Conservation (phyloP, 192 early-diverging fungal species). For the Rhizoclosmatium sp. region DNA sequence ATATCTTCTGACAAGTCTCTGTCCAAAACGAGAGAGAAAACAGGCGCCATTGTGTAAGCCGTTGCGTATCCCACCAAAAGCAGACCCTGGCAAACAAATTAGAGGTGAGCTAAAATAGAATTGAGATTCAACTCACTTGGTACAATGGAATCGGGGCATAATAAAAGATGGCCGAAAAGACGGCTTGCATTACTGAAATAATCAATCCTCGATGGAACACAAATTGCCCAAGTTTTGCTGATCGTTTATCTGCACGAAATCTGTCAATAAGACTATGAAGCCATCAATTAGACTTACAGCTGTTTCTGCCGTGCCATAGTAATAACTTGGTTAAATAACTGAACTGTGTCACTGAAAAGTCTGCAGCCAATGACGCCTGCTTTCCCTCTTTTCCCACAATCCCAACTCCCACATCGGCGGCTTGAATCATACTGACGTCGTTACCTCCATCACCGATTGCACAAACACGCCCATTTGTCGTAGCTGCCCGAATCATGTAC, state of each 20-base stretch:
- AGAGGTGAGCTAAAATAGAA: background rate
- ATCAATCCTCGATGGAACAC: constrained; percentile 97
- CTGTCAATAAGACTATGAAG: constrained; percentile 21
- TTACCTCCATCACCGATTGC: constrained; percentile 98
- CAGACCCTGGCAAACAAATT: constrained; percentile 13
- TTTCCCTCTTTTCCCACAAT: constrained; percentile 96
- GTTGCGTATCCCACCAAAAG: constrained; percentile 94
- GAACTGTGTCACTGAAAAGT: constrained; percentile 92
- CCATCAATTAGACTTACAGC: constrained; percentile 73
- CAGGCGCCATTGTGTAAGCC: constrained; percentile 94
- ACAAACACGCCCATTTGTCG: constrained; percentile 70
- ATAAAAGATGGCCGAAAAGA: constrained; percentile 95
- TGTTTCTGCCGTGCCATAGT: constrained; percentile 95
- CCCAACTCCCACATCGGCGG: constrained; percentile 95
- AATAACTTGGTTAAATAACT: constrained; percentile 84
- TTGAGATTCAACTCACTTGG: constrained; percentile 53
- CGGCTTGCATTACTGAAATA: constrained; percentile 97
- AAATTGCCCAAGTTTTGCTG: constrained; percentile 94
- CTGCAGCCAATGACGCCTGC: constrained; percentile 93
- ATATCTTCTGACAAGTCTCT: constrained; percentile 88
- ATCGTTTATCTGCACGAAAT: constrained; percentile 65
- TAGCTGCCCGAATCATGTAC: constrained; percentile 69
- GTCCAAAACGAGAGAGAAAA: constrained; percentile 94
- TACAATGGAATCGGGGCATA: constrained; percentile 97
- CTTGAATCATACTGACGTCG: constrained; percentile 97